Evolutionary conservation across 768 basidiomycete species (phyloP), one percentile per base, ranked within the genome.

Genomic region (Mycena galopus): DNA sequence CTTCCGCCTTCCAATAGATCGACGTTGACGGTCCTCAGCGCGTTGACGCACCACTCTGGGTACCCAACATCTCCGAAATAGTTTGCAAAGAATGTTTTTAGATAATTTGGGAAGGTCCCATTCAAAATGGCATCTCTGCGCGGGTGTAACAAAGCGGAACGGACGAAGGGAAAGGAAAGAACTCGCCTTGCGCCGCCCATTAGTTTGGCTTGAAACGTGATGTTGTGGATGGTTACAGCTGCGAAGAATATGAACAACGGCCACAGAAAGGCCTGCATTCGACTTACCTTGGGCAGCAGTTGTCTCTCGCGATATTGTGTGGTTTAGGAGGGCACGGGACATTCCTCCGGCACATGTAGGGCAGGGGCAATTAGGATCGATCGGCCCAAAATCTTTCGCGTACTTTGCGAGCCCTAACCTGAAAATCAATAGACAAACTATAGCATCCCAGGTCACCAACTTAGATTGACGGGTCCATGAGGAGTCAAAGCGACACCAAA

Each of bases 401-500:
- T 96, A 90, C 79, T 92, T 94, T 66, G 85, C 88, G 35, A 96
- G 86, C 73, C 87, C 93, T 94, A 72, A 5, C 0, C 19, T 8
- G 23, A 27, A 19, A 14, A 21, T 58, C 23, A 59, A 25, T 30
- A n/a, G n/a, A 9, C 29, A 62, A 23, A 37, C 11, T 3, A 9
- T 30, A 33, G 12, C 32, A 67, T 23, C n/a, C 30, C 32, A 35
- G 25, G 51, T 51, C 11, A 77, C 88, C 60, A 73, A 95, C 95
- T 90, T 27, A 97, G 88, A 80, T 97, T 97, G 21, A 97, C 77
- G 6, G 95, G 95, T 0, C 96, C 96, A 5, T 82, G 86, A 77
- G 91, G 90, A 12, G 96, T 97, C 69, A 97, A 81, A 7, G 96
- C 96, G 19, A 97, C 93, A 2, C 96, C 96, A 80, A 97, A 97